Conservation (phyloP, 2,329 filamentous ascomycete genomes). For the Thielaviopsis punctulata region DNA sequence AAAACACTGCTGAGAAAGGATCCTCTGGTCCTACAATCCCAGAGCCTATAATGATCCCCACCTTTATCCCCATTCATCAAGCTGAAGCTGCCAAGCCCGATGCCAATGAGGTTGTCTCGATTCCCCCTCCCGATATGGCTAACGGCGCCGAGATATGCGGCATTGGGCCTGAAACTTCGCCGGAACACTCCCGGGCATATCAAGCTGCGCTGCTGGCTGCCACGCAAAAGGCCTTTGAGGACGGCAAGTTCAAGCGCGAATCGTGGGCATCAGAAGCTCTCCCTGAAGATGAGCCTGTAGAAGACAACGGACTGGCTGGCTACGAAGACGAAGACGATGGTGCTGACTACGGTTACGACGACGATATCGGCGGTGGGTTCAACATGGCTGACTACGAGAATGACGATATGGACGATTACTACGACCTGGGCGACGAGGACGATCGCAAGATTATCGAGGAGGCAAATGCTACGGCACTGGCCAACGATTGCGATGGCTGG, state of each 20-base stretch:
- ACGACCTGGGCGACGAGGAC: conserved; percentile 54
- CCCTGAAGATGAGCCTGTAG: conserved; percentile 5
- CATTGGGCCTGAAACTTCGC: conserved; percentile 8
- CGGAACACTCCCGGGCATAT: conserved; percentile 41
- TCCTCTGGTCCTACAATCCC: neutral
- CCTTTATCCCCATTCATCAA: conserved; percentile 4
- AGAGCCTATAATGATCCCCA: conserved; percentile 7
- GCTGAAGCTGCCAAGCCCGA: neutral
- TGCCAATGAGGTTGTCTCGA: neutral
- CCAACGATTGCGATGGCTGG: conserved; percentile 82
- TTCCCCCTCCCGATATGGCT: neutral
- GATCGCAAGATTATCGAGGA: conserved; percentile 89
- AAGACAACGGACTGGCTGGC: conserved; percentile 6
- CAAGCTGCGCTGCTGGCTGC: conserved; percentile 74
- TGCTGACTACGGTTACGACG: conserved; percentile 28
- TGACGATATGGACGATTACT: conserved; percentile 34
- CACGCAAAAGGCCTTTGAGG: conserved; percentile 56
- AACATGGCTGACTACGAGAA: conserved; percentile 31
- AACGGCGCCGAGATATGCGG: conserved; percentile 4
- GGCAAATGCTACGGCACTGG: conserved; percentile 83
- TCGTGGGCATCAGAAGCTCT: conserved; percentile 23
- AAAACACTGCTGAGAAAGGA: neutral
- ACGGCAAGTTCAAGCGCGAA: conserved; percentile 55
- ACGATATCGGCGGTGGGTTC: conserved; percentile 23
- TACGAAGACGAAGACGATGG: conserved; percentile 10